A percentile compares a stretch with the other conserved stretches of the same genome.
Conservation (phyloP, 352 stramenopile species). For the Globisporangium nagaii region DNA sequence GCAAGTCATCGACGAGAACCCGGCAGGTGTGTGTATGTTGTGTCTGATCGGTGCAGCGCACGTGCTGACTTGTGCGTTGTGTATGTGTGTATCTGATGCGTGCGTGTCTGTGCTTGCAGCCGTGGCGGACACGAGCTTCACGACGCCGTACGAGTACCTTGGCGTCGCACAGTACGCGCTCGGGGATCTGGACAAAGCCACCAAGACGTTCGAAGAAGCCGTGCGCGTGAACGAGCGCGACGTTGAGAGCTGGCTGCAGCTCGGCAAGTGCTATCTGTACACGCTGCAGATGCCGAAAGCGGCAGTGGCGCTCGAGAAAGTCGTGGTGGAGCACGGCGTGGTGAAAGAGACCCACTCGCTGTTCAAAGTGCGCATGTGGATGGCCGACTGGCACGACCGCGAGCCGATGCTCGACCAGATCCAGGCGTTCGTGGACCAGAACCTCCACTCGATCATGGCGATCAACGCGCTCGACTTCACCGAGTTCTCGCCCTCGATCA, state of each 20-base stretch:
- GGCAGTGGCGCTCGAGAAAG: constrained; percentile 39
- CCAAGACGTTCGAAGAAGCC: constrained; percentile 48
- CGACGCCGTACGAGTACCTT: constrained; percentile 63
- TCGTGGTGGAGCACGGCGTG: constrained; percentile 32
- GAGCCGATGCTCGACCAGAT: constrained; percentile 43
- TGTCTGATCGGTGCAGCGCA: too few species aligned
- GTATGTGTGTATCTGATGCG: too few species aligned
- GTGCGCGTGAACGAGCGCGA: constrained; percentile 49
- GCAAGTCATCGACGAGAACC: constrained; percentile 38
- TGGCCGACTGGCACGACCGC: constrained; percentile 57
- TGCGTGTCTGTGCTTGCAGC: not conserved
- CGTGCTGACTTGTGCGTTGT: too few species aligned
- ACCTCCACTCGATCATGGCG: constrained; percentile 10
- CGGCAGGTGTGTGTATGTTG: constrained; percentile 18
- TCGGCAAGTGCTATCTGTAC: constrained; percentile 71
- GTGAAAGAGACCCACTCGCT: constrained; percentile 31
- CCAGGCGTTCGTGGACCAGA: constrained; percentile 13
- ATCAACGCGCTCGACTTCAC: constrained; percentile 43
- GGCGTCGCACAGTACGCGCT: constrained; percentile 67
- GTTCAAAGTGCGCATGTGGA: constrained; percentile 65
- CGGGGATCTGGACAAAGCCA: constrained; percentile 48
- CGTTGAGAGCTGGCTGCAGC: constrained; percentile 47
- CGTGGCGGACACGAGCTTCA: constrained; percentile 20
- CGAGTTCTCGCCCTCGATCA: constrained; percentile 24
- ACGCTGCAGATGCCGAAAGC: constrained; percentile 37